These are phyloP conservation scores for Cordyceps cicadae DNA, from an alignment of 2,329 filamentous ascomycete species.

Conservation along the genomic window DNA sequence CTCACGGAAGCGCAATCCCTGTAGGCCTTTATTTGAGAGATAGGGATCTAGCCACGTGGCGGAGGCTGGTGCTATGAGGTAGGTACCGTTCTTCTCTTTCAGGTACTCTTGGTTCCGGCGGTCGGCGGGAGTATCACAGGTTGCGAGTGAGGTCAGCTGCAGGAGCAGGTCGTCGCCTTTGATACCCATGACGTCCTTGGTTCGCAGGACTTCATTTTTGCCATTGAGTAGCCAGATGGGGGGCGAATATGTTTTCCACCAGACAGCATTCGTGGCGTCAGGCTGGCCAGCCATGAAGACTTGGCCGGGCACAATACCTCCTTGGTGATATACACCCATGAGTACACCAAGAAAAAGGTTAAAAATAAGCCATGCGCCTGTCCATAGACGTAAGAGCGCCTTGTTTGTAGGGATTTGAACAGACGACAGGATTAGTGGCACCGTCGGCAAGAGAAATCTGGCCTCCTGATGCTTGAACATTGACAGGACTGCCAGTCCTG, in stretches of 20 bases:
- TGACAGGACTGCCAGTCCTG: slow-evolving; percentile 62
- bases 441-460: slow-evolving; percentile 65
- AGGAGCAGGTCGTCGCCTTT: slow-evolving; percentile 51
- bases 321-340: slow-evolving; percentile 79
- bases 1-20: slow-evolving; percentile 56
- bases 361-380: slow-evolving; percentile 58
- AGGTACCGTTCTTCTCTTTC: slow-evolving; percentile 55
- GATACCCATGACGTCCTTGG: slow-evolving; percentile 67
- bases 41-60: slow-evolving; percentile 62
- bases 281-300: slow-evolving; percentile 64
- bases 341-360: slow-evolving; percentile 59
- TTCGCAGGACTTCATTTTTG: slow-evolving; percentile 63
- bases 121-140: slow-evolving; percentile 53
- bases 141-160: slow-evolving; percentile 50
- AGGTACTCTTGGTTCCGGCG: slow-evolving; percentile 47
- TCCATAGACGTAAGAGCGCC: slow-evolving; percentile 44
- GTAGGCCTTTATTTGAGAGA: slow-evolving; percentile 48
- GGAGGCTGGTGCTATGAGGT: slow-evolving; percentile 65
- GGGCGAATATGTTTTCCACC: slow-evolving; percentile 83
- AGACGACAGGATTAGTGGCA: slow-evolving; percentile 70
- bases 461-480: slow-evolving; percentile 74
- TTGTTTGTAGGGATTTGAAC: slow-evolving; percentile 54
- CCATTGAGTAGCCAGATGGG: slow-evolving; percentile 73
- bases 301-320: slow-evolving; percentile 67
- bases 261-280: slow-evolving; percentile 61